phyloP scores from a whole-genome alignment of 108 stramenopile genomes.

The Nitzschia putrida region DNA sequence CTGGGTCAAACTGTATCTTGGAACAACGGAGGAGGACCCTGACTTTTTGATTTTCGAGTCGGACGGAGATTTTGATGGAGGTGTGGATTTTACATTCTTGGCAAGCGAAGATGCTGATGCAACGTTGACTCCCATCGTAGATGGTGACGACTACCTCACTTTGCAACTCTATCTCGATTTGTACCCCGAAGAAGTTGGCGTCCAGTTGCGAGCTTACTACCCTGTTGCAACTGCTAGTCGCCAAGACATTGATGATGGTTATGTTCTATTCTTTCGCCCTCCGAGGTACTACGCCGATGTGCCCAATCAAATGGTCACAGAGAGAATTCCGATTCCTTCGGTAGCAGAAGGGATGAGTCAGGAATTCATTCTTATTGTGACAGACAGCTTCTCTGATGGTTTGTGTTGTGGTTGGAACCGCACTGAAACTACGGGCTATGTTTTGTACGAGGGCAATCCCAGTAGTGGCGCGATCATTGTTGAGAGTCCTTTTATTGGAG shows the following conservation, averaged over 20 bases:
- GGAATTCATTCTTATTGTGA: conserved; percentile 32
- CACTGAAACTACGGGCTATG: conserved; percentile 21
- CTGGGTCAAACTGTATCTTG: conserved; percentile 33
- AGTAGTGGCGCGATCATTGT: conserved; percentile 8
- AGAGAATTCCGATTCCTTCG: conserved; percentile 18
- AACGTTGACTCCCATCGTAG: background rate
- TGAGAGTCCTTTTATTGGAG: conserved; percentile 11
- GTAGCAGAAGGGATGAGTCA: background rate
- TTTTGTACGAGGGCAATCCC: conserved; percentile 30
- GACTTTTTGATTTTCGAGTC: conserved; percentile 19
- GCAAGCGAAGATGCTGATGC: conserved; percentile 5
- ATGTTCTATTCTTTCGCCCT: conserved; percentile 41
- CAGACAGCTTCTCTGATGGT: conserved; percentile 37
- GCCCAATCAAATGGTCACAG: conserved; percentile 22
- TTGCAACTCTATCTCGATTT: conserved; percentile 29
- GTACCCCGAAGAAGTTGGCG: conserved; percentile 34
- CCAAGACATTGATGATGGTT: background rate
- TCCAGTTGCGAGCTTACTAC: conserved; percentile 24
- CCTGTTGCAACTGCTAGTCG: conserved; percentile 1
- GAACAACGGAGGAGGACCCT: conserved; percentile 27
- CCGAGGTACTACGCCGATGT: conserved; percentile 21
- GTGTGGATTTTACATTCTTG: conserved; percentile 30
- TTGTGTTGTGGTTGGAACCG: conserved; percentile 35
- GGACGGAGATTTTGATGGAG: conserved; percentile 25
- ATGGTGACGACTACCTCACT: conserved; percentile 20